These are phyloP conservation scores for Paulownia fortunei DNA, from an alignment of 257 asterid species.

Conservation along the genomic window DNA sequence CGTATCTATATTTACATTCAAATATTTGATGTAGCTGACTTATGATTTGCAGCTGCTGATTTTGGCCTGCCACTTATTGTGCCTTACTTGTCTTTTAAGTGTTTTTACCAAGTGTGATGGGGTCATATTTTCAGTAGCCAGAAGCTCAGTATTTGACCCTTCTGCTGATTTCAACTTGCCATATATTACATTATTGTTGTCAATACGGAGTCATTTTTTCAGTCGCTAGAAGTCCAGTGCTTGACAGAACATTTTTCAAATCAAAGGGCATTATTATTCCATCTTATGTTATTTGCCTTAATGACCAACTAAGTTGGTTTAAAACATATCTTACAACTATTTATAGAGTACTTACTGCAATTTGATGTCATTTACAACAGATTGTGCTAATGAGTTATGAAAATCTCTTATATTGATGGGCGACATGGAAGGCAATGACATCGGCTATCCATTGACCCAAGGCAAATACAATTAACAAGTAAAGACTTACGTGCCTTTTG, in stretches of 20 bases:
- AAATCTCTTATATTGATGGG: slow-evolving; percentile 34
- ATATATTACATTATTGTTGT: neutral
- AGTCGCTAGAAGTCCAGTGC: slow-evolving; percentile 35
- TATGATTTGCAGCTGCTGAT: slow-evolving; percentile 21
- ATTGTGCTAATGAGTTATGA: neutral
- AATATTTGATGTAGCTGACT: neutral
- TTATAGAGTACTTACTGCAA: neutral
- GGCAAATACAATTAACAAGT: slow-evolving; percentile 25
- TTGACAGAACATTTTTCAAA: slow-evolving; percentile 20
- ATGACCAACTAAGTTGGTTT: slow-evolving; percentile 33
- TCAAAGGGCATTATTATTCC: slow-evolving; percentile 9
- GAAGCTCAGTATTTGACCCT: neutral
- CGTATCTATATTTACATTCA: neutral
- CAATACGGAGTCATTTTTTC: slow-evolving; percentile 38
- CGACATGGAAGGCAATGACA: slow-evolving; percentile 37
- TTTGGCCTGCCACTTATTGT: slow-evolving; percentile 25
- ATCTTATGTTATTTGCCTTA: slow-evolving; percentile 7
- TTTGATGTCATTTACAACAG: neutral
- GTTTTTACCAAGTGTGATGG: neutral
- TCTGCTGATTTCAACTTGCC: neutral
- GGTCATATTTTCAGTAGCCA: too few species aligned
- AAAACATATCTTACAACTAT: slow-evolving; percentile 18
- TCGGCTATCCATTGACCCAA: neutral
- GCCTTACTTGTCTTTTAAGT: slow-evolving; percentile 22
- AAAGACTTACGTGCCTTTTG: slow-evolving; percentile 10